These are phyloP conservation scores for Herpetospermum pedunculosum DNA, from an alignment of 306 rosid genomes.

Conservation along the genomic window DNA sequence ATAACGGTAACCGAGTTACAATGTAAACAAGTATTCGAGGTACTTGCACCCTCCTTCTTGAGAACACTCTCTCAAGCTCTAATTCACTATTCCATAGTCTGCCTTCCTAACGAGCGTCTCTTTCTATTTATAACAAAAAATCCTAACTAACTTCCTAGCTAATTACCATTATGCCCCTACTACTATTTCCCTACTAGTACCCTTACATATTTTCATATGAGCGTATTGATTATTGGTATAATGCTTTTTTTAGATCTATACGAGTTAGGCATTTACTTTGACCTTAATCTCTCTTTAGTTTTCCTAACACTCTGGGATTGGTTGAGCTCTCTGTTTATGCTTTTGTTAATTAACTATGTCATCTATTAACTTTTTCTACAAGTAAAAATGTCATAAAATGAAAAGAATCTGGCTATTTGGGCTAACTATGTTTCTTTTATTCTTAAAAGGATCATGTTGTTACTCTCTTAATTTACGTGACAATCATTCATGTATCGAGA, in stretches of 20 bases:
- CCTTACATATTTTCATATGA: neutral
- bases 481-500: conserved; percentile 85
- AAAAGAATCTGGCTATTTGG: neutral
- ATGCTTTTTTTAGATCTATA: neutral
- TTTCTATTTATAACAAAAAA: no score
- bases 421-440: neutral
- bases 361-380: neutral
- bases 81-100: no score
- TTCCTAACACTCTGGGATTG: neutral
- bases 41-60: no score
- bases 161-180: no score
- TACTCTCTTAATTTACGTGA: conserved; percentile 51
- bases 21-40: no score
- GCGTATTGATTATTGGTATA: neutral
- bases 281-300: neutral
- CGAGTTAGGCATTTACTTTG: neutral
- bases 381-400: neutral
- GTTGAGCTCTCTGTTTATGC: neutral
- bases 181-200: no score
- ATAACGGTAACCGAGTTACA: no score
- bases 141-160: no score
- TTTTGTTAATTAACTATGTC: neutral
- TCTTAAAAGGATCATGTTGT: conserved; percentile 61
- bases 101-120: no score
- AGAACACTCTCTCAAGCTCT: no score